phyloP scores from a whole-genome alignment of 1,284 basidiomycete species.

The Cerrena zonata region DNA sequence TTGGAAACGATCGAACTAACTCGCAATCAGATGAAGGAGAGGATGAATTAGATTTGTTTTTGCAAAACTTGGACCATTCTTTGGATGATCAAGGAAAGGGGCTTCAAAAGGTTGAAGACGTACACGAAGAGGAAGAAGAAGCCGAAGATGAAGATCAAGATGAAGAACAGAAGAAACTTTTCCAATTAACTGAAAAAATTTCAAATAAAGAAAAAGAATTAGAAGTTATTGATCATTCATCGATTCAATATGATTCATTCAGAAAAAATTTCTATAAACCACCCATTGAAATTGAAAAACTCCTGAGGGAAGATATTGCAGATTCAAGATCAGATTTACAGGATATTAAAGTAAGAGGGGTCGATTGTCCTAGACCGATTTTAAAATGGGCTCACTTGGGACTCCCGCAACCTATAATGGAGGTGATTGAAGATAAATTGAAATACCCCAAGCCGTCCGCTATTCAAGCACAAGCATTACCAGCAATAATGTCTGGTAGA shows the following conservation, averaged over 20 bases:
- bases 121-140: slow-evolving; percentile 64
- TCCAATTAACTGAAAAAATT: slow-evolving; percentile 91
- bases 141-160: slow-evolving; percentile 78
- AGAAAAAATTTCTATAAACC: slow-evolving; percentile 93
- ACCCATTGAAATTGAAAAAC: slow-evolving; percentile 84
- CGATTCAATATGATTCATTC: slow-evolving; percentile 90
- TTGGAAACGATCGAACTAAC: too few species aligned
- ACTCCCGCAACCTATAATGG: slow-evolving; percentile 84
- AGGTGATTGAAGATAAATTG: slow-evolving; percentile 86
- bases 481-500: slow-evolving; percentile 96
- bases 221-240: slow-evolving; percentile 83
- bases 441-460: slow-evolving; percentile 87
- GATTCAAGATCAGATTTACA: slow-evolving; percentile 88
- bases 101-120: too few species aligned
- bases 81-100: too few species aligned
- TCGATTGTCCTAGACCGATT: slow-evolving; percentile 92
- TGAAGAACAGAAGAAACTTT: slow-evolving; percentile 84
- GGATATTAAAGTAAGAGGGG: slow-evolving; percentile 94
- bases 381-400: slow-evolving; percentile 99
- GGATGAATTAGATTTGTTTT: too few species aligned
- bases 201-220: slow-evolving; percentile 95
- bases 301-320: slow-evolving; percentile 95
- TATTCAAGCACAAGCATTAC: slow-evolving; percentile 96
- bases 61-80: neutral
- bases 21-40: too few species aligned